Percentiles rank a stretch among this genome's conserved stretches.
These are phyloP conservation scores for Crepidotus variabilis DNA, from an alignment of 768 basidiomycete genomes.

Conservation along the genomic window DNA sequence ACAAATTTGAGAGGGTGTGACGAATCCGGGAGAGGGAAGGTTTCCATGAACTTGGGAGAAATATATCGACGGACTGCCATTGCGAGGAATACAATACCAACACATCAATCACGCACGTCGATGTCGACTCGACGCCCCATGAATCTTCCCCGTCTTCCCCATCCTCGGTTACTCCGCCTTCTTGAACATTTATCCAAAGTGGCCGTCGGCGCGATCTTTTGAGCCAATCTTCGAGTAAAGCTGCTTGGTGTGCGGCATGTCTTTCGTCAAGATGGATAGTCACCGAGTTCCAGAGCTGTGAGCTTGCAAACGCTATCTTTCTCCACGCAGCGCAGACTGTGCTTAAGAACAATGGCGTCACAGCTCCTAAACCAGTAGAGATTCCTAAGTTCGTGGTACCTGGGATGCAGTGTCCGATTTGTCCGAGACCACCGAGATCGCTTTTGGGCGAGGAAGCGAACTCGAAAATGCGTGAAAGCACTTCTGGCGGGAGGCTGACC, in stretches of 20 bases:
- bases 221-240: conserved; percentile 18
- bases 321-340: conserved; percentile 19
- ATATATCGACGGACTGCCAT: conserved; percentile 19
- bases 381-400: conserved; percentile 10
- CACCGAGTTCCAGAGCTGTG: conserved; percentile 17
- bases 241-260: conserved; percentile 13
- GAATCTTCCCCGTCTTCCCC: conserved; percentile 12
- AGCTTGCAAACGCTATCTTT: conserved; percentile 9
- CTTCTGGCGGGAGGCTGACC: conserved; percentile 15
- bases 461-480: conserved; percentile 17
- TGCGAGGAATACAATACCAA: conserved; percentile 12
- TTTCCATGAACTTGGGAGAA: conserved; percentile 16
- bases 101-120: conserved; percentile 14
- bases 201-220: conserved; percentile 11
- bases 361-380: conserved; percentile 10
- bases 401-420: not conserved
- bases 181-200: conserved; percentile 14
- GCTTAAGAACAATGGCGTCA: conserved; percentile 18
- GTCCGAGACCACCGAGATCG: not conserved
- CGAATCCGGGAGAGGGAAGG: conserved; percentile 6
- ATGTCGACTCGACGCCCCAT: conserved; percentile 14
- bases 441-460: conserved; percentile 8
- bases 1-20: conserved; percentile 14
- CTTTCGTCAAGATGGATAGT: conserved; percentile 11
- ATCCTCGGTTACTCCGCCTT: conserved; percentile 15